phyloP scores from a whole-genome alignment of 2,329 filamentous ascomycete genomes.

The Bipolaris bicolor region DNA sequence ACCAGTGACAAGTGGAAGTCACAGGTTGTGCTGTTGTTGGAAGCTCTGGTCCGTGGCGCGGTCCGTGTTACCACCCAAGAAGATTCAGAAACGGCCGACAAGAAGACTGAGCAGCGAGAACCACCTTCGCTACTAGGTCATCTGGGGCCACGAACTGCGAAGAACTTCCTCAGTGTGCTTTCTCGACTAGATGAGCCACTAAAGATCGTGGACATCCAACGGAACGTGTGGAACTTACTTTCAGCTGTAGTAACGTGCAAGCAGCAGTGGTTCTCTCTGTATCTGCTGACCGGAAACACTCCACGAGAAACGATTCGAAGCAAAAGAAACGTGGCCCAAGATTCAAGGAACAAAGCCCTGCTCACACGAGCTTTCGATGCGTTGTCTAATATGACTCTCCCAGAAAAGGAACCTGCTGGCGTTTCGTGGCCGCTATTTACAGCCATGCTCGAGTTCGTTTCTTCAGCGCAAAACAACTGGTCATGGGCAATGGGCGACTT shows the following conservation, averaged over 20 bases:
- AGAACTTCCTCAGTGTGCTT: constrained; percentile 80
- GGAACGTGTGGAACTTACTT: constrained; percentile 82
- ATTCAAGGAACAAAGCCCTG: constrained; percentile 66
- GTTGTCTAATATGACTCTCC: constrained; percentile 67
- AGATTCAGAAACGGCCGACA: constrained; percentile 12
- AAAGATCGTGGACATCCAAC: constrained; percentile 67
- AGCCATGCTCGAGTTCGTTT: constrained; percentile 83
- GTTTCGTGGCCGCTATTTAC: constrained; percentile 61
- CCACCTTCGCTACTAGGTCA: constrained; percentile 94
- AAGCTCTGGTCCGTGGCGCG: constrained; percentile 74
- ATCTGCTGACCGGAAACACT: constrained; percentile 85
- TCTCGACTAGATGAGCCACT: constrained; percentile 79
- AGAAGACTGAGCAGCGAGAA: constrained; percentile 55
- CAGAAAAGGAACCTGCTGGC: constrained; percentile 58
- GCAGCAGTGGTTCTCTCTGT: constrained; percentile 96
- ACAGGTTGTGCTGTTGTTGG: constrained; percentile 71
- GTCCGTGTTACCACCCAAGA: constrained; percentile 59
- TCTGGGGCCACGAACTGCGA: constrained; percentile 80
- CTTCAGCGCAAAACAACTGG: constrained; percentile 91
- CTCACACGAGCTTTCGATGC: constrained; percentile 75
- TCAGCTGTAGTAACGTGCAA: constrained; percentile 84
- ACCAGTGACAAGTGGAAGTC: constrained; percentile 69
- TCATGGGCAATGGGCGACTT: constrained; percentile 88
- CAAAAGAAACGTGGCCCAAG: constrained; percentile 50
- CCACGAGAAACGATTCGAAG: constrained; percentile 75